These are phyloP conservation scores for Trichoderma cornu-damae DNA, from an alignment of 2,329 filamentous ascomycete species.

Conservation along the genomic window DNA sequence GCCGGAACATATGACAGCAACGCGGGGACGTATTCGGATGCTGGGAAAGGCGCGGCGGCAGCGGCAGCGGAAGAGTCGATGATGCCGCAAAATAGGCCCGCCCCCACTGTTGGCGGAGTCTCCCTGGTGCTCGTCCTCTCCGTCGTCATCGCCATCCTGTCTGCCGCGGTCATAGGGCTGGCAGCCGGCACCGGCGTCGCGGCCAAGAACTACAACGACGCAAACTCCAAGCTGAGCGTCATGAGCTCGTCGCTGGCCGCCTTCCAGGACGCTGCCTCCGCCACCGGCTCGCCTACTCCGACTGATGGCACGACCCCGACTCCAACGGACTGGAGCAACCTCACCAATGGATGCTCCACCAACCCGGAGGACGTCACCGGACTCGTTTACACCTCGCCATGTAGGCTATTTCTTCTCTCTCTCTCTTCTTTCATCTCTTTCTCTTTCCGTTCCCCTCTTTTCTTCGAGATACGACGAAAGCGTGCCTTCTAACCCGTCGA, in stretches of 20 bases:
- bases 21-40: background rate
- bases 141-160: slow-evolving; percentile 7
- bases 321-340: background rate
- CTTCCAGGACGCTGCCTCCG: background rate
- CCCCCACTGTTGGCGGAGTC: background rate
- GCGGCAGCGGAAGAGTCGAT: background rate
- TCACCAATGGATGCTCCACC: slow-evolving; percentile 2
- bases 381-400: background rate
- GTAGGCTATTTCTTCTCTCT: background rate
- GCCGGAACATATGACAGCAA: background rate
- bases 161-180: slow-evolving; percentile 7
- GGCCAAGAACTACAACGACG: slow-evolving; percentile 10
- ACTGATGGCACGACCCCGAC: background rate
- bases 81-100: background rate
- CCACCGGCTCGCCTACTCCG: background rate
- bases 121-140: background rate
- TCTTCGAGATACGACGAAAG: background rate
- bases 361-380: background rate
- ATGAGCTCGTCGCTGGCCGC: background rate
- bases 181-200: slow-evolving; percentile 11
- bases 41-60: background rate
- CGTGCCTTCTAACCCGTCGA: background rate
- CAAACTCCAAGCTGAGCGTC: background rate
- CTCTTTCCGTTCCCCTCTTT: too few relatives aligned
- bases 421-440: too few relatives aligned